Percentiles rank a stretch among this genome's conserved stretches.
Evolutionary conservation across 129 eudicot genomes (phyloP).

Genomic region (Sambucus nigra): DNA sequence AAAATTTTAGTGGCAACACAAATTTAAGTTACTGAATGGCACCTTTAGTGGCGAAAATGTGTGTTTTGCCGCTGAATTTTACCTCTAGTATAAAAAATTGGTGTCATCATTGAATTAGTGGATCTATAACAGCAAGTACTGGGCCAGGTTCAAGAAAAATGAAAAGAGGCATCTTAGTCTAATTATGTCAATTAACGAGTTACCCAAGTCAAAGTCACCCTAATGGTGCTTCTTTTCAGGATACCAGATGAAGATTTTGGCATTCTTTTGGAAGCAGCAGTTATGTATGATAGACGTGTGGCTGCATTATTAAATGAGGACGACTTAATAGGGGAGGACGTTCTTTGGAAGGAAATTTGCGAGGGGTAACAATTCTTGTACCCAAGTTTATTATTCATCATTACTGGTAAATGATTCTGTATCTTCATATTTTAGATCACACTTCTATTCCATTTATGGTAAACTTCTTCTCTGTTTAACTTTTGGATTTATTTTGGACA

Average conservation of each 20-base stretch:
- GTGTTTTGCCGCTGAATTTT: no score
- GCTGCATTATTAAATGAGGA: constrained; percentile 75
- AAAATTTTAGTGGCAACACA: no score
- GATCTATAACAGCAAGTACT: no score
- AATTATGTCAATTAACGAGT: no score
- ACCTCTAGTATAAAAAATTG: no score
- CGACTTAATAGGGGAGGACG: constrained; percentile 55
- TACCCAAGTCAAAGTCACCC: no score
- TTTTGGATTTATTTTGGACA: constrained; percentile 3
- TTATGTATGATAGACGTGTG: constrained; percentile 91
- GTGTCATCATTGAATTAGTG: no score
- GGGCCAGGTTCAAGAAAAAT: no score
- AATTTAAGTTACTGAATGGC: no score
- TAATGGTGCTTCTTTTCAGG: constrained; percentile 40
- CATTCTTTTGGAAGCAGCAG: constrained; percentile 92
- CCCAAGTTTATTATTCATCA: constrained; percentile 77
- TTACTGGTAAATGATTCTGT: constrained; percentile 53
- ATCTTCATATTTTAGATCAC: background rate
- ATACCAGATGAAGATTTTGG: constrained; percentile 95
- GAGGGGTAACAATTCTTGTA: constrained; percentile 52
- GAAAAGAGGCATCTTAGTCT: no score
- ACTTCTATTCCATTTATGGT: background rate
- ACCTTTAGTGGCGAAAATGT: no score
- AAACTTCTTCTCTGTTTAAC: background rate
- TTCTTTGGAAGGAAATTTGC: constrained; percentile 47